Conservation (phyloP, 345 rosid species). For the Mangifera indica region DNA sequence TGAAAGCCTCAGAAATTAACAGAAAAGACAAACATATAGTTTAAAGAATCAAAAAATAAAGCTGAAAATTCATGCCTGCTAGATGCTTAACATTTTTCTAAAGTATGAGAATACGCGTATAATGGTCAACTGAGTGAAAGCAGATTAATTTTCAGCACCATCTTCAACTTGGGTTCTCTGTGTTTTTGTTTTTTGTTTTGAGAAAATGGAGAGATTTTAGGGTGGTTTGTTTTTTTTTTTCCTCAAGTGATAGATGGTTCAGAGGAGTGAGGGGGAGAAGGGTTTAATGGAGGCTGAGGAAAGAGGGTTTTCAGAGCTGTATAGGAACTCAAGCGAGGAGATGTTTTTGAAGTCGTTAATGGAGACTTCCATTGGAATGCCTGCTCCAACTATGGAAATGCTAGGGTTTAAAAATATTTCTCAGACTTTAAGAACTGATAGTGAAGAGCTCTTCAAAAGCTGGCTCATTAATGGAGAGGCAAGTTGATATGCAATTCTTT, state of each 20-base stretch:
- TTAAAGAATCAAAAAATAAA: not conserved
- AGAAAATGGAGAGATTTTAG: too few species aligned
- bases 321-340: constrained; percentile 66
- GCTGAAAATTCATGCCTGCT: not conserved
- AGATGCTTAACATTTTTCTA: not conserved
- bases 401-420: constrained; percentile 56
- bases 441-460: constrained; percentile 75
- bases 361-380: constrained; percentile 58
- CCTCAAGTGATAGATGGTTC: constrained; percentile 10
- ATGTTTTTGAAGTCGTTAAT: constrained; percentile 57
- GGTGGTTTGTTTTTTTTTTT: too few species aligned
- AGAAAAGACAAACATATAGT: constrained; percentile 14
- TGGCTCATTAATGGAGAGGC: constrained; percentile 84
- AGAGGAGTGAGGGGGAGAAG: constrained; percentile 30
- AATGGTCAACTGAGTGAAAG: not conserved
- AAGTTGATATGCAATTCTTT: constrained; percentile 24
- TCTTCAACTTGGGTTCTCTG: too few species aligned
- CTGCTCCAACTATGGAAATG: constrained; percentile 56
- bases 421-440: constrained; percentile 53
- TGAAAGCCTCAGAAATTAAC: not conserved
- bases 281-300: constrained; percentile 45
- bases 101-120: not conserved
- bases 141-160: not conserved
- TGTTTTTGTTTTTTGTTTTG: not conserved
- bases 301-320: constrained; percentile 45